Percentiles rank a stretch among this genome's conserved stretches.
phyloP scores from a whole-genome alignment of 352 stramenopile genomes.

The Pythium diclinum region DNA sequence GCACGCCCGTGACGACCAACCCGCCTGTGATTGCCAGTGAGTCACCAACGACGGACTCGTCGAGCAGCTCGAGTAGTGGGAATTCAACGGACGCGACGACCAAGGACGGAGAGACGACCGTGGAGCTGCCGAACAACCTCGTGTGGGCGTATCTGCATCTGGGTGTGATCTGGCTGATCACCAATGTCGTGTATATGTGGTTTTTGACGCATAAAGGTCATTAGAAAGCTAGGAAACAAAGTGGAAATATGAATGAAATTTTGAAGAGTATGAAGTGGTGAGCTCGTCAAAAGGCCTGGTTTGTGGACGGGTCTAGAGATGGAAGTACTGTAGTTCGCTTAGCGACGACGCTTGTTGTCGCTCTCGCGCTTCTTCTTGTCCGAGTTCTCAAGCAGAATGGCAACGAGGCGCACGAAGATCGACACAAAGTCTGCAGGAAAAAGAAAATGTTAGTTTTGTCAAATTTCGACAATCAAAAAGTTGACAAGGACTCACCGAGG shows the following conservation, averaged over 20 bases:
- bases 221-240: not conserved
- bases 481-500: slow-evolving; percentile 44
- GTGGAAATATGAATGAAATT: slow-evolving; percentile 5
- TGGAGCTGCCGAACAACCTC: slow-evolving; percentile 21
- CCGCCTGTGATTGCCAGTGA: not conserved
- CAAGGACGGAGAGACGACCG: not conserved
- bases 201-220: slow-evolving; percentile 22
- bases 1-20: not conserved
- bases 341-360: slow-evolving; percentile 28
- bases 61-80: not conserved
- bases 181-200: slow-evolving; percentile 30
- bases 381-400: slow-evolving; percentile 75
- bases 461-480: not conserved
- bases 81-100: not conserved
- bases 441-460: slow-evolving; percentile 5
- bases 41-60: not conserved
- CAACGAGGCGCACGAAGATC: slow-evolving; percentile 86
- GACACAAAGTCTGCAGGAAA: slow-evolving; percentile 68
- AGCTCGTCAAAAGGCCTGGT: not conserved
- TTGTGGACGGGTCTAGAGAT: too few species aligned
- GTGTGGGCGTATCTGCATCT: slow-evolving; percentile 25
- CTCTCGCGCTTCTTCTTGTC: slow-evolving; percentile 47
- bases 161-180: slow-evolving; percentile 24
- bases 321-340: not conserved
- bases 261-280: not conserved